Conservation (phyloP, 164 flowering plant species). For the Stephania japonica region DNA sequence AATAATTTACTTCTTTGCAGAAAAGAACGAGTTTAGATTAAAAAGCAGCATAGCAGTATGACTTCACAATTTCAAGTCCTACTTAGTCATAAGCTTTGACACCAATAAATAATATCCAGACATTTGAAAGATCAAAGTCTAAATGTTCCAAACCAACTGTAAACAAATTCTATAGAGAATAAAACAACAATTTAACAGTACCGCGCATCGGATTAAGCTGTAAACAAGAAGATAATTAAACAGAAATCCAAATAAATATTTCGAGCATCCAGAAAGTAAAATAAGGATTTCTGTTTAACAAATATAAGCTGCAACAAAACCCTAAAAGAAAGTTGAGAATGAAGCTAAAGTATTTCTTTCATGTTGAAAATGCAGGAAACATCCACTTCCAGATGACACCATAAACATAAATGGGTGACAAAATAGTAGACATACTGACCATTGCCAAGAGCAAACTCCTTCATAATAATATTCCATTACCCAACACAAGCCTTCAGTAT, state of each 20-base stretch:
- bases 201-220: not conserved
- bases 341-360: not conserved
- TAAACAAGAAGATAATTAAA: not conserved
- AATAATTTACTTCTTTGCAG: not conserved
- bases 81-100: not conserved
- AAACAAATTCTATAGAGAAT: not conserved
- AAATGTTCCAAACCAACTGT: not conserved
- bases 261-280: not conserved
- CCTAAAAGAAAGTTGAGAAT: too few relatives aligned
- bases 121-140: not conserved
- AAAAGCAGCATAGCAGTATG: not conserved
- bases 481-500: slow-evolving; percentile 96
- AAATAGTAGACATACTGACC: slow-evolving; percentile 42
- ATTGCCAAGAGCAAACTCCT: slow-evolving; percentile 99
- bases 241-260: not conserved
- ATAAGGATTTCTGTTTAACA: not conserved
- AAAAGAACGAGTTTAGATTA: not conserved
- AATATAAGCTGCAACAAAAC: too few relatives aligned
- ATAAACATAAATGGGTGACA: not conserved
- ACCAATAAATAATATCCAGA: not conserved
- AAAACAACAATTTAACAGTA: not conserved
- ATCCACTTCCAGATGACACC: not conserved
- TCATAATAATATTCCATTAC: slow-evolving; percentile 97
- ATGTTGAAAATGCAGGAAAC: not conserved
- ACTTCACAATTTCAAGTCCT: not conserved